Evolutionary conservation across 192 early-diverging fungal species (phyloP).

Genomic region (Coemansia sp.): DNA sequence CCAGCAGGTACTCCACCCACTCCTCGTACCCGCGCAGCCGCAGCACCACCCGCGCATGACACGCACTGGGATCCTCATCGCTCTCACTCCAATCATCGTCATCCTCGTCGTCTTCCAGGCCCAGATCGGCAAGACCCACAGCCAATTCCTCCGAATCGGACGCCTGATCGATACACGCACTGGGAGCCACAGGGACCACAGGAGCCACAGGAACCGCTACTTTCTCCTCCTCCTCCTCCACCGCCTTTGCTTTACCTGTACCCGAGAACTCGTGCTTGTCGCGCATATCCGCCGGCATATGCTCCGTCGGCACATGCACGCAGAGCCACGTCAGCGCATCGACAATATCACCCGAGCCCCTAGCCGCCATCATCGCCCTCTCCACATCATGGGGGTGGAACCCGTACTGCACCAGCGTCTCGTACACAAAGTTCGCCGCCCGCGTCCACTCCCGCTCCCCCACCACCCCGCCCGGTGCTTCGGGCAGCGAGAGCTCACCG

Average conservation of each 20-base stretch:
- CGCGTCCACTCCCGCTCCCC: slow-evolving; percentile 18
- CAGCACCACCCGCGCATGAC: slow-evolving; percentile 11
- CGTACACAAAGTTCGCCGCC: slow-evolving; percentile 28
- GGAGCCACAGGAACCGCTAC: neutral
- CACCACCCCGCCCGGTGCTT: neutral
- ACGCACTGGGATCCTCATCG: slow-evolving; percentile 19
- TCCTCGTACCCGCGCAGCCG: slow-evolving; percentile 12
- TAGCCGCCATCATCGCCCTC: slow-evolving; percentile 6
- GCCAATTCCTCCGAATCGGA: neutral
- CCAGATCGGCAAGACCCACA: neutral
- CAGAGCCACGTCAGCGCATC: slow-evolving; percentile 34
- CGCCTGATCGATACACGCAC: neutral
- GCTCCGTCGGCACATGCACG: slow-evolving; percentile 23
- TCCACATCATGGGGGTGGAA: slow-evolving; percentile 15
- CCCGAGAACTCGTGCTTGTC: slow-evolving; percentile 24
- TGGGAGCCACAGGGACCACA: neutral
- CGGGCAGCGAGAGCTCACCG: neutral
- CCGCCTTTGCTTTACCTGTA: neutral
- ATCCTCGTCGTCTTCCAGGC: neutral
- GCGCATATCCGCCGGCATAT: slow-evolving; percentile 36
- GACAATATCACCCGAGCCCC: slow-evolving; percentile 18
- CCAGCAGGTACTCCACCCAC: slow-evolving; percentile 1
- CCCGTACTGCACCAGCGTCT: slow-evolving; percentile 17
- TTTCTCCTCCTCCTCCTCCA: neutral
- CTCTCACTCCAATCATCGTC: slow-evolving; percentile 14